Base-by-base conservation (phyloP, 164 flowering plant genomes). In the Liquidambar formosana region DNA sequence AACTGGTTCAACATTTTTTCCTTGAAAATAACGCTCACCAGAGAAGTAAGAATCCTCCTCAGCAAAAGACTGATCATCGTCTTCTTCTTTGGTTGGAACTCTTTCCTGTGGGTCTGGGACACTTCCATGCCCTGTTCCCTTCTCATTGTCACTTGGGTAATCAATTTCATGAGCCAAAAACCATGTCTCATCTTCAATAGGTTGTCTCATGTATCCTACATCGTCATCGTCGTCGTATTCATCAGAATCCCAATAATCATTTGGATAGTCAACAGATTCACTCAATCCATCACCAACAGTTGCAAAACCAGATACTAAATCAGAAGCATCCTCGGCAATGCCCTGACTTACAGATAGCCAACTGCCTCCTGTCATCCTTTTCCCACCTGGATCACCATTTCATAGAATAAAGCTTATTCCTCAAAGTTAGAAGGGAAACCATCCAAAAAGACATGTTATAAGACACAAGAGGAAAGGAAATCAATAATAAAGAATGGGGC, bases 231-330 rank as follows among this genome's bases (percentile, higher is more conserved):
- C 98, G 41, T 95, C 98, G 70, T 95, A 95, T 75, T 95, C 99
- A 77, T 95, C 99, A 72, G 97, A 95, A 67, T 95, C 99, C 99
- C 99, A 95, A 67, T 91, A 95, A 47, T 95, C 99, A 78, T 91
- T 89, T 57, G 94, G 96, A 71, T 90, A 95, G 83, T 90, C 99
- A 70, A 88, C 68, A 57, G 97, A 83, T 77, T 92, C 97, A 80
- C 92, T 90, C 62, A 91, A 77, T 10, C 93, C 97, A 86, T 93
- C 98, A 71, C 99, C 99, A 38, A 89, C 79, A 66, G 96, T 93
- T 44, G 96, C 96, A 85, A 95, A 90, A 75, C 97, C 99, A 74
- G 97, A 93, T 70, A 95, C 96, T 46, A 95, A 77, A 83, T 93
- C 97, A 81, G 92, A 91, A 33, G 88, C 78, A 80, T 90, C 97